Base-by-base conservation (phyloP, 2,329 filamentous ascomycete species). In the Botrytis elliptica region DNA sequence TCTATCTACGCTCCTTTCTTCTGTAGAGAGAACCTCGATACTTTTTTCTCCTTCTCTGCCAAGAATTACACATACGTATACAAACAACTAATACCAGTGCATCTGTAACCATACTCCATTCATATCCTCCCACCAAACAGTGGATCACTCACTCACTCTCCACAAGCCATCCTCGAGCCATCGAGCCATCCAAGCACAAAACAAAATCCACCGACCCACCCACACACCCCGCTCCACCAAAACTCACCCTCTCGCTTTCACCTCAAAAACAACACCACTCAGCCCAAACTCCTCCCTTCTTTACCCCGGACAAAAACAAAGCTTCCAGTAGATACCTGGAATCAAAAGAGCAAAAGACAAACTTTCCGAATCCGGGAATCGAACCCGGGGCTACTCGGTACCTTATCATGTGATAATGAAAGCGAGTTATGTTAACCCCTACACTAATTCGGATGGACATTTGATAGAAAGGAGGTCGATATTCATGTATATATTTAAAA, bases 391-490 rank as follows among this genome's bases (percentile, higher is more conserved):
- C 57, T 60, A 60, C 57, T 60, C 57, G 57, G 57, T 60, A 25
- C 8, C 0, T 18, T 57, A 18, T 57, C 52, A 29, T 2, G 7
- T 18, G n/a, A 57, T 18, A 57, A 29, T 57, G 52, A 57, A 57
- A 57, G n/a, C 52, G 52, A 57, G 52, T 57, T 57, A 57, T 57
- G 52, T 57, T 57, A 57, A 57, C 52, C 52, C 52, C 52, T 57
- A 57, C 52, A 57, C 52, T 57, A 57, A 57, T 57, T 57, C 52
- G 52, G 52, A 57, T 18, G 6, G 0, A 9, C 18, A 1, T 57
- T 57, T 57, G n/a, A 18, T 29, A 6, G 0, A 4, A 2, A 0
- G 1, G 0, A 0, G 0, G 0, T 0, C 0, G 0, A 29, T 18
- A 8, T 29, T 2, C 18, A 0, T 0, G 1, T 4, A 57, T 33